A percentile compares a stretch with the other conserved stretches of the same genome.
Evolutionary conservation across 2,329 filamentous ascomycete species (phyloP).

Genomic region (Claviceps lovelessii): DNA sequence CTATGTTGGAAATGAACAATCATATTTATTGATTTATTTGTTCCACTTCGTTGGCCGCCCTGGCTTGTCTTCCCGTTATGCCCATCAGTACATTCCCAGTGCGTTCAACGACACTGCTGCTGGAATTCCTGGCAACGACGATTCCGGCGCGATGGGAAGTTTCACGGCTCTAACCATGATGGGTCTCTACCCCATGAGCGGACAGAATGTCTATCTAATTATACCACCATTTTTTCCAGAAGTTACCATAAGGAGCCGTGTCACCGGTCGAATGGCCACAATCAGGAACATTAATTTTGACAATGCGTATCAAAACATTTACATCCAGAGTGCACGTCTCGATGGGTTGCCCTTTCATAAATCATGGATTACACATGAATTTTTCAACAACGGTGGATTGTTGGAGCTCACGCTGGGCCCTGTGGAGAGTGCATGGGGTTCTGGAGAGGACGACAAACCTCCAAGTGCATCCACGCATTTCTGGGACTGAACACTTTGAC

Average conservation of each 20-base stretch:
- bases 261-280: constrained; percentile 14
- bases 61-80: constrained; percentile 36
- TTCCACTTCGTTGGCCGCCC: constrained; percentile 56
- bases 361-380: constrained; percentile 47
- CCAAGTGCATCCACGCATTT: constrained; percentile 13
- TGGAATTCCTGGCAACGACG: constrained; percentile 44
- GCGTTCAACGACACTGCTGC: constrained; percentile 51
- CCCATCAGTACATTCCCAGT: constrained; percentile 51
- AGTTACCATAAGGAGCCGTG: constrained; percentile 21
- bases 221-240: constrained; percentile 36
- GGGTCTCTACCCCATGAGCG: constrained; percentile 40
- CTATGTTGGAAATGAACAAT: constrained; percentile 52
- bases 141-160: constrained; percentile 39
- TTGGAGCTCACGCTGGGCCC: constrained; percentile 40
- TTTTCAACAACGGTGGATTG: constrained; percentile 42
- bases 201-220: constrained; percentile 39
- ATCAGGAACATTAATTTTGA: constrained; percentile 24
- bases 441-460: constrained; percentile 8
- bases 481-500: constrained; percentile 5
- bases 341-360: constrained; percentile 39
- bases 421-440: constrained; percentile 28
- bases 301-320: constrained; percentile 34
- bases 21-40: constrained; percentile 36
- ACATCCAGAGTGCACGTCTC: constrained; percentile 43
- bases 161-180: constrained; percentile 36